Base-by-base conservation (phyloP, 2,329 filamentous ascomycete genomes). In the Epichloe brachyelytri region DNA sequence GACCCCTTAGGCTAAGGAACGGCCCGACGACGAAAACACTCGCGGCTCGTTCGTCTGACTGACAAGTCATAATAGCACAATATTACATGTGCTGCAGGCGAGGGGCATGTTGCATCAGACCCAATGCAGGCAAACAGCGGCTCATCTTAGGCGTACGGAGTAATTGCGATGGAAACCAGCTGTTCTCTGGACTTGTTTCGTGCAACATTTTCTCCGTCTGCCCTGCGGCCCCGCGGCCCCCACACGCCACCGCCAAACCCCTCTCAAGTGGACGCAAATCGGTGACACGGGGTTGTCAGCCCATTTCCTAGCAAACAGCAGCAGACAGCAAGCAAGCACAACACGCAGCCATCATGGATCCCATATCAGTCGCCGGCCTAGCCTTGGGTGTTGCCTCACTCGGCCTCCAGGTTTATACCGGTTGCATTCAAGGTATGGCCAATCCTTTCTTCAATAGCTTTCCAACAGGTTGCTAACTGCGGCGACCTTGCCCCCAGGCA, bases 321-420 rank as follows among this genome's bases (percentile, higher is more conserved):
- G 36, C 36, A 38, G 2, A 38, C 36, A 38, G 36, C 36, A 38
- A 14, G 15, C 36, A n/a, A 38, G 30, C 30, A 30, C 30, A 30
- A 30, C 8, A 30, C 30, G n/a, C 37, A 33, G 6, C 33, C 37
- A 15, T 43, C 49, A 72, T 72, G 70, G 70, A 72, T 53, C 71
- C 70, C n/a, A 59, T 72, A 47, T 70, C 69, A 14, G 54, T 66
- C 33, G 64, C 68, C 7, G 71, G 70, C 33, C 62, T 73, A 51
- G 70, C 68, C 47, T 57, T 73, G 22, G 66, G 71, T 52, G 71
- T 74, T 43, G 71, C 72, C 37, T 69, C 67, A 7, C 66, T 75
- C 43, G 67, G 70, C 34, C 60, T 72, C 12, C 71, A 74, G 54
- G 68, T 75, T 47, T 74, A 73, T 50, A 69, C 68, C 7, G 66